Base-by-base conservation (phyloP, 257 asterid genomes). In the Plantago ovata region DNA sequence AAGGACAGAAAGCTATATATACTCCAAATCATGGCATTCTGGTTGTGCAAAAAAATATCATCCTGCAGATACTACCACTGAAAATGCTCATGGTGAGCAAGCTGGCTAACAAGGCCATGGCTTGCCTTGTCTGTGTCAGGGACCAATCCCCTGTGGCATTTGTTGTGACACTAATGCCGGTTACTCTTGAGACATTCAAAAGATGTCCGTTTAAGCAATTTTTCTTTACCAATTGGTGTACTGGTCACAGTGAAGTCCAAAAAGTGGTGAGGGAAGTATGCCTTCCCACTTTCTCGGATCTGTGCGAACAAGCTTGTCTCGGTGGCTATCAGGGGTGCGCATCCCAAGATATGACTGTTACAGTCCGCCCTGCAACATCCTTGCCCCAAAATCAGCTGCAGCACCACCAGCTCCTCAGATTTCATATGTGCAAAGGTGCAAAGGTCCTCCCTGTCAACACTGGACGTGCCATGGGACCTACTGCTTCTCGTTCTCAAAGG, bases 81-180 rank as follows among this genome's bases (percentile, higher is more conserved):
- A 63, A 77, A 38, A 44, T n/a, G 1, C 3, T 53, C 23, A 4
- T 72, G 15, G 60, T 78, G 57, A 60, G 58, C 13, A 56, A 48
- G 20, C 69, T 68, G 47, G 79, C 76, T 40, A 72, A 70, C 32
- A 82, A 81, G 62, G 88, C 81, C 16, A 1, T 55, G 1, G 43
- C 56, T 4, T 81, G 80, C 71, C 70, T 73, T 62, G 66, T 55
- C 48, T 78, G 74, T 63, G 51, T 70, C 32, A 45, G 59, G 7
- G 63, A 60, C 20, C 46, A 11, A 4, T 56, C 58, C 46, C 33
- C 45, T 0, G 7, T 15, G 9, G 13, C 55, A 13, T 13, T 39
- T 22, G 38, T 45, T 19, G 15, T 21, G 15, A 77, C 33, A 39
- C 7, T 28, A 28, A 72, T 81, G 46, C 72, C 75, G 2, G 50